A percentile compares a stretch with the other conserved stretches of the same genome.
phyloP scores from a whole-genome alignment of 192 early-diverging fungal genomes.

The Rhizoclosmatium sp. region DNA sequence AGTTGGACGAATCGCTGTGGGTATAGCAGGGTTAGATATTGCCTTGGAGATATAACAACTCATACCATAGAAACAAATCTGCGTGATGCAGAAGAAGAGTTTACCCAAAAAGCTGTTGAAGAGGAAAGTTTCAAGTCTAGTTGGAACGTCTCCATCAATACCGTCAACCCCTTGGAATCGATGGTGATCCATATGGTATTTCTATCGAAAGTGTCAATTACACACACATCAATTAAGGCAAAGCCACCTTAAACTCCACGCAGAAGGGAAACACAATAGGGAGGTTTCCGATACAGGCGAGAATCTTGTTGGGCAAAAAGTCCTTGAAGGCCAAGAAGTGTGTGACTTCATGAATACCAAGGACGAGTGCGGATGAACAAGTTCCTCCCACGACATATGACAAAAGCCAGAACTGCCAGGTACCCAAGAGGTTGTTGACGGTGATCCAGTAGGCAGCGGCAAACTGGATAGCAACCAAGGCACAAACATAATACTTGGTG shows the following conservation, averaged over 20 bases:
- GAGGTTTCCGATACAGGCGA: conserved; percentile 86
- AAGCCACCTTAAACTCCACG: conserved; percentile 40
- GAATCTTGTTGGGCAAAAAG: conserved; percentile 79
- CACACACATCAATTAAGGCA: background rate
- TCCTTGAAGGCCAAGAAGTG: conserved; percentile 83
- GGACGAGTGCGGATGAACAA: conserved; percentile 79
- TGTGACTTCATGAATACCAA: conserved; percentile 92
- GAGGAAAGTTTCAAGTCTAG: conserved; percentile 84
- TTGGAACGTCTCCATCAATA: conserved; percentile 91
- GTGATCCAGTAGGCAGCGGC: conserved; percentile 77
- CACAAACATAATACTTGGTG: conserved; percentile 77
- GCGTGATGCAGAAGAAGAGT: conserved; percentile 51
- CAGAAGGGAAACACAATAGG: conserved; percentile 71
- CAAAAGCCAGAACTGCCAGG: conserved; percentile 69
- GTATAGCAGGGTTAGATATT: conserved; percentile 40
- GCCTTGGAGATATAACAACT: background rate
- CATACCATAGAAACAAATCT: conserved; percentile 57
- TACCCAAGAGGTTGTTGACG: conserved; percentile 64
- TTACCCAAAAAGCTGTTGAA: conserved; percentile 49
- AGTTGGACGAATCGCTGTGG: conserved; percentile 48
- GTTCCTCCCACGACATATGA: conserved; percentile 86
- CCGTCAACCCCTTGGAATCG: conserved; percentile 95
- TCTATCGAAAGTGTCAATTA: conserved; percentile 37
- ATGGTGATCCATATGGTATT: conserved; percentile 93
- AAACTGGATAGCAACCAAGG: conserved; percentile 75